Percentiles rank a stretch among this genome's conserved stretches.
Evolutionary conservation across 75 land plant genomes (phyloP).

Genomic region (Larix kaempferi): DNA sequence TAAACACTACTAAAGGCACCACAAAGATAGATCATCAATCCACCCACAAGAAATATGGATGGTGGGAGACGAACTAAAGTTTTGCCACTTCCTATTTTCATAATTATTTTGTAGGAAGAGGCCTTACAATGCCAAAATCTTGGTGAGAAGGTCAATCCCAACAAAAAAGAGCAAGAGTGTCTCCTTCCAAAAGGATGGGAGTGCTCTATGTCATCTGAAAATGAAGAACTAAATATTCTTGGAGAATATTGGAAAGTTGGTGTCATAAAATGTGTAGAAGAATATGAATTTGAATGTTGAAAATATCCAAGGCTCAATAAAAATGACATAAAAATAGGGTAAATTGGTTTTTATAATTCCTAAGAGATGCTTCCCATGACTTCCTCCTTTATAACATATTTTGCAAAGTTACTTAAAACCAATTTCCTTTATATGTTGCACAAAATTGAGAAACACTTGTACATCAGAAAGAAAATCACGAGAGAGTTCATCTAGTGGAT

Average conservation of each 20-base stretch:
- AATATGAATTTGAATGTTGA: not conserved
- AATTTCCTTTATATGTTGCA: too few species aligned
- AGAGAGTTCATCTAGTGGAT: too few species aligned
- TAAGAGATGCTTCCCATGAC: too few species aligned
- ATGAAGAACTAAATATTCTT: not conserved
- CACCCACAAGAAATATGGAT: not conserved
- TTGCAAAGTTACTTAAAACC: too few species aligned
- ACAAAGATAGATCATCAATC: not conserved
- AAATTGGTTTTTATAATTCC: not conserved
- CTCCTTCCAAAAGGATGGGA: not conserved
- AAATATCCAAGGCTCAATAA: not conserved
- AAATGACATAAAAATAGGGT: too few species aligned
- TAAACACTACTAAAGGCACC: too few species aligned
- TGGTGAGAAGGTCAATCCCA: not conserved
- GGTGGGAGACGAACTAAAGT: not conserved
- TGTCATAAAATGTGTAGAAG: not conserved
- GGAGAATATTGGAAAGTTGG: not conserved
- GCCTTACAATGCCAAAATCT: not conserved
- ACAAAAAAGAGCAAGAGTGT: not conserved
- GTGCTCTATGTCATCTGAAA: too few species aligned
- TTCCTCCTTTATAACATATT: not conserved
- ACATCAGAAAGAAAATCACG: too few species aligned
- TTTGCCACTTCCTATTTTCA: not conserved
- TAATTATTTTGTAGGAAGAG: too few species aligned
- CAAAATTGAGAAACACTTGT: too few species aligned